Evolutionary conservation across 768 basidiomycete species (phyloP).

Genomic region (Cystofilobasidium macerans): DNA sequence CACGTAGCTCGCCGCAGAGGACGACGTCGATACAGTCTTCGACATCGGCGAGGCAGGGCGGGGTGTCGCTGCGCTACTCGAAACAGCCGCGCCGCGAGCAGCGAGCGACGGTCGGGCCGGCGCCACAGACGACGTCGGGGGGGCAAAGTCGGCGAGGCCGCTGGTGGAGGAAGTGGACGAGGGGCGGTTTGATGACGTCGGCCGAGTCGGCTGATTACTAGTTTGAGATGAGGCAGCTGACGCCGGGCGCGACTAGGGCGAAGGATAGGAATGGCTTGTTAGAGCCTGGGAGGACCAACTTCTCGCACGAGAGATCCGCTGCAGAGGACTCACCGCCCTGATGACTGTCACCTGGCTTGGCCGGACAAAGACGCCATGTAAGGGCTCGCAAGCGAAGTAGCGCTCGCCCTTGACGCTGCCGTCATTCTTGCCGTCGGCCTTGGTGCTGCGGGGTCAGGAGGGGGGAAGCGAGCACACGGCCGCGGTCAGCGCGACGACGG

Average conservation of each 20-base stretch:
- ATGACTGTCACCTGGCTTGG: constrained; percentile 67
- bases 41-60: not conserved
- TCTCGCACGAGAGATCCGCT: constrained; percentile 1
- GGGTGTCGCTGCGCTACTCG: not conserved
- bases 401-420: constrained; percentile 64
- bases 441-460: not conserved
- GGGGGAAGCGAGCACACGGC: too few relatives aligned
- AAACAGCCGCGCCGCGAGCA: not conserved
- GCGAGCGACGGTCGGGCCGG: not conserved
- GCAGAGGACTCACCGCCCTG: constrained; percentile 35
- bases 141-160: not conserved
- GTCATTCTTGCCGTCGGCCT: constrained; percentile 83
- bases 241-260: constrained; percentile 22
- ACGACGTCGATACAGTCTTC: not conserved
- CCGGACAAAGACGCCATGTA: constrained; percentile 79
- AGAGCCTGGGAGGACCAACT: too few relatives aligned
- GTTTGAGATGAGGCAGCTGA: constrained; percentile 11
- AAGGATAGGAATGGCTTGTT: not conserved
- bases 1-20: not conserved
- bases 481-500: too few relatives aligned
- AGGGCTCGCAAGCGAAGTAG: constrained; percentile 70
- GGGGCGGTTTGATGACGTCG: not conserved
- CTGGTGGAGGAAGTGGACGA: not conserved
- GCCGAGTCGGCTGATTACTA: not conserved
- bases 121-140: not conserved